Evolutionary conservation across 805 yeast genomes (phyloP).

Genomic region (Wickerhamomyces strasburgensis): DNA sequence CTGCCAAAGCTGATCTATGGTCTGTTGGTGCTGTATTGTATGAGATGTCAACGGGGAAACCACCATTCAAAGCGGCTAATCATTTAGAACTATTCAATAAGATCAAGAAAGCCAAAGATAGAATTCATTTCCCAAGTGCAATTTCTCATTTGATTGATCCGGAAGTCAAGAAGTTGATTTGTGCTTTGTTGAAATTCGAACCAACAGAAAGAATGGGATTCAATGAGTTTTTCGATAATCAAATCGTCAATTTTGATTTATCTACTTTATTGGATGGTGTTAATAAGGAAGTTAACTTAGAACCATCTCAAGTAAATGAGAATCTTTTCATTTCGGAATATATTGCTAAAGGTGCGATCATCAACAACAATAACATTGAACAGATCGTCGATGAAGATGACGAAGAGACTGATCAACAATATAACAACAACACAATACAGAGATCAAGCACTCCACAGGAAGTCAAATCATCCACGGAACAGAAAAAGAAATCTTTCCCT

Average conservation of each 20-base stretch:
- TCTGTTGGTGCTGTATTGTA: slow-evolving; percentile 95
- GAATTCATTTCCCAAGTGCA: slow-evolving; percentile 70
- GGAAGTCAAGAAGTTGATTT: slow-evolving; percentile 63
- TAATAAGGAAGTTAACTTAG: slow-evolving; percentile 54
- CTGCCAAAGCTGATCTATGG: slow-evolving; percentile 97
- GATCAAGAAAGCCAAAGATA: slow-evolving; percentile 78
- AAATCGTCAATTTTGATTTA: slow-evolving; percentile 54
- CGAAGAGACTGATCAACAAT: slow-evolving; percentile 6
- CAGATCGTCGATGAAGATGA: slow-evolving; percentile 14
- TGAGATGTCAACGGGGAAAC: slow-evolving; percentile 95
- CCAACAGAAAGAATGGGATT: slow-evolving; percentile 88
- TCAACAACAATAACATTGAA: slow-evolving; percentile 16
- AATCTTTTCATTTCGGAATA: slow-evolving; percentile 83
- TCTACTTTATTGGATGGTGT: slow-evolving; percentile 28
- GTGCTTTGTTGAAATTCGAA: slow-evolving; percentile 71
- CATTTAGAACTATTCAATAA: slow-evolving; percentile 85
- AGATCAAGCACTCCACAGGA: slow-evolving; percentile 3
- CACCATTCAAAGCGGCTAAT: slow-evolving; percentile 92
- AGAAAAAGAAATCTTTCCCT: neutral
- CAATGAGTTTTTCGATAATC: slow-evolving; percentile 77
- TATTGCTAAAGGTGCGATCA: slow-evolving; percentile 34
- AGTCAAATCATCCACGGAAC: neutral
- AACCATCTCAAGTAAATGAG: slow-evolving; percentile 62
- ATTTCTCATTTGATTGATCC: slow-evolving; percentile 44
- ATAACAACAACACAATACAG: neutral